Conservation (phyloP, 768 basidiomycete species). For the Clavulina sp. region DNA sequence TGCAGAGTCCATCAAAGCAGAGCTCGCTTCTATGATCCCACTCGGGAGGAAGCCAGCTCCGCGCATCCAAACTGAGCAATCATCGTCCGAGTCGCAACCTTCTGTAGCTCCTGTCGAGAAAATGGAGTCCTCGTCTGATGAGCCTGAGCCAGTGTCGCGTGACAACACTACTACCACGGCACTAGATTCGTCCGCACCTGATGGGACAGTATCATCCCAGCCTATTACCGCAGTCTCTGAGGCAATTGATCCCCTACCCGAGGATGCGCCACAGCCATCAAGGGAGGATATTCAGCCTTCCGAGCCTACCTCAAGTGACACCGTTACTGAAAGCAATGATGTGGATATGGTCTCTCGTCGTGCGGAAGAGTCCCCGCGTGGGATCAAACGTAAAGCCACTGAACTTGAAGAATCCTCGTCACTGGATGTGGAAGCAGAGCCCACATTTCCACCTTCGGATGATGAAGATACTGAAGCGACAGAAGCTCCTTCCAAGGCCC, state of each 20-base stretch:
- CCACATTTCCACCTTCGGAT: conserved; percentile 23
- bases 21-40: conserved; percentile 33
- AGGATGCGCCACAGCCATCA: neutral
- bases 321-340: conserved; percentile 11
- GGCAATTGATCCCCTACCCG: neutral
- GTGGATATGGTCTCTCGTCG: conserved; percentile 12
- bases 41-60: conserved; percentile 21
- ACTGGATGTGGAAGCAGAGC: conserved; percentile 19
- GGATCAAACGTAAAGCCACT: conserved; percentile 31
- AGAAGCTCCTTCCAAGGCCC: conserved; percentile 25
- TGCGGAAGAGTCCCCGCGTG: conserved; percentile 14
- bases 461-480: conserved; percentile 19
- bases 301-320: conserved; percentile 9
- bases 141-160: neutral
- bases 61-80: conserved; percentile 23
- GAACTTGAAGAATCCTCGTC: conserved; percentile 19
- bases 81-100: conserved; percentile 12
- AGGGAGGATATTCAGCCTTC: conserved; percentile 4
- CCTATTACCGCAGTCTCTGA: conserved; percentile 1
- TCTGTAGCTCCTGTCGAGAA: conserved; percentile 6
- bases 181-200: conserved; percentile 4
- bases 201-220: neutral
- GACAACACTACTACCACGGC: neutral
- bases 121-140: too few relatives aligned
- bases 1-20: conserved; percentile 83